A percentile compares a stretch with the other conserved stretches of the same genome.
Conservation (phyloP, 2,329 filamentous ascomycete species). For the Aspergillus latus region DNA sequence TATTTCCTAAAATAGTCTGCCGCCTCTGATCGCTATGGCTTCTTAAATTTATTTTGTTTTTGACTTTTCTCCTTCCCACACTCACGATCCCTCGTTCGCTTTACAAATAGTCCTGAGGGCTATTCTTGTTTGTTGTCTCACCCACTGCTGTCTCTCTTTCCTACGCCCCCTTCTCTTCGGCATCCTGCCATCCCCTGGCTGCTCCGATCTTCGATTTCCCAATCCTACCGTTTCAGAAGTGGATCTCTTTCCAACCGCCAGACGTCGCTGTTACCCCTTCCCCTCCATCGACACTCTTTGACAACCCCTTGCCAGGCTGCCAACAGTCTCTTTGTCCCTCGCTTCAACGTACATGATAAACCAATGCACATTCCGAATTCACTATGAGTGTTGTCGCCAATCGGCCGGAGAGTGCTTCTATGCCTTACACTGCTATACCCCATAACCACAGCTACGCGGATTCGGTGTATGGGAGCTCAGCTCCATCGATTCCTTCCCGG, state of each 20-base stretch:
- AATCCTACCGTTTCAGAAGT: constrained; percentile 2
- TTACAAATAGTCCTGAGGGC: background rate
- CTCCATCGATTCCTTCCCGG: constrained; percentile 34
- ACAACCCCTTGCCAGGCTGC: constrained; percentile 15
- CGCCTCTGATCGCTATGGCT: constrained; percentile 13
- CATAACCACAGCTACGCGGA: constrained; percentile 32
- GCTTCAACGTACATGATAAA: constrained; percentile 16
- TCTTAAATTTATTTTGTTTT: constrained; percentile 7
- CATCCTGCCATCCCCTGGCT: background rate
- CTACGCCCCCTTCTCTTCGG: background rate
- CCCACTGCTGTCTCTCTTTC: background rate
- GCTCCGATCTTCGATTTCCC: constrained; percentile 1
- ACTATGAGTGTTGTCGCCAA: constrained; percentile 44
- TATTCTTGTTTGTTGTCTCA: background rate
- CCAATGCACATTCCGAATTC: constrained; percentile 19
- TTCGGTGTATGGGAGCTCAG: constrained; percentile 29
- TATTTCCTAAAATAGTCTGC: constrained; percentile 21
- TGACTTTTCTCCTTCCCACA: constrained; percentile 10
- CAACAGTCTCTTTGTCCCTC: constrained; percentile 1
- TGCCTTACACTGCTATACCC: constrained; percentile 30
- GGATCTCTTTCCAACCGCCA: constrained; percentile 3
- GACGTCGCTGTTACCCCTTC: constrained; percentile 12
- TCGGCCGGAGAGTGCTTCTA: constrained; percentile 37
- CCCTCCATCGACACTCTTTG: constrained; percentile 11
- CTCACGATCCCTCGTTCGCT: constrained; percentile 1